Conservation (phyloP, 768 basidiomycete species). For the Wakefieldia striispora region DNA sequence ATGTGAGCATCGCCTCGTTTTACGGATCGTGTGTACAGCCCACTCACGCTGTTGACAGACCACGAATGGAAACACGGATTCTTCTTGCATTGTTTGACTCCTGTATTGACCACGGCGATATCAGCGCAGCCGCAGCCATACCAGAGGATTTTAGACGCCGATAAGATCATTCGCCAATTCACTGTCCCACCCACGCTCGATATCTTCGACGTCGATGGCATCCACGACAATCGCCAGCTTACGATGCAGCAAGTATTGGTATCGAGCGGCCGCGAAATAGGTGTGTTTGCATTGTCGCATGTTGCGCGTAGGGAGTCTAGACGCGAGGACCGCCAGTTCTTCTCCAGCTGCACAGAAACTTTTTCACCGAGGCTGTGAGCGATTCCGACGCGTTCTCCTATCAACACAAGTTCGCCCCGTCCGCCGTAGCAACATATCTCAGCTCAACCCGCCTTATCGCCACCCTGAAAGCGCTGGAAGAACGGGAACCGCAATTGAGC, state of each 20-base stretch:
- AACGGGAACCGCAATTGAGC: conserved; percentile 58
- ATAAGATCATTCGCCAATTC: conserved; percentile 55
- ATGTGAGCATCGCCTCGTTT: conserved; percentile 25
- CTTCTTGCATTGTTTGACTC: conserved; percentile 59
- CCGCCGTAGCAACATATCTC: conserved; percentile 67
- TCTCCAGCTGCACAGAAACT: conserved; percentile 64
- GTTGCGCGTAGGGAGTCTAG: neutral
- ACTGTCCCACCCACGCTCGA: conserved; percentile 49
- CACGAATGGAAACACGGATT: conserved; percentile 72
- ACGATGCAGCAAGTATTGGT: conserved; percentile 66
- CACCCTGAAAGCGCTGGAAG: conserved; percentile 53
- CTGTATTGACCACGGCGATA: conserved; percentile 58
- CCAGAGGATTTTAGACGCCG: conserved; percentile 49
- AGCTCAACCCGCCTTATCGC: conserved; percentile 57
- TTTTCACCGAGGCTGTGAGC: conserved; percentile 65
- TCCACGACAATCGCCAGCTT: conserved; percentile 46
- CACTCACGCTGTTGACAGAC: conserved; percentile 39
- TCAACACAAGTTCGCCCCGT: conserved; percentile 62
- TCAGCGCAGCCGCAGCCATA: conserved; percentile 54
- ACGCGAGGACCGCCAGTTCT: conserved; percentile 42
- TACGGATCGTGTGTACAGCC: conserved; percentile 1
- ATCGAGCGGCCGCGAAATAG: conserved; percentile 60
- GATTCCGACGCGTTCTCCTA: conserved; percentile 52
- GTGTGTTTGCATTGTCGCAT: conserved; percentile 34
- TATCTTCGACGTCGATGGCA: conserved; percentile 37